Conservation (phyloP, 2,329 filamentous ascomycete species). For the Lizonia empirigonia region DNA sequence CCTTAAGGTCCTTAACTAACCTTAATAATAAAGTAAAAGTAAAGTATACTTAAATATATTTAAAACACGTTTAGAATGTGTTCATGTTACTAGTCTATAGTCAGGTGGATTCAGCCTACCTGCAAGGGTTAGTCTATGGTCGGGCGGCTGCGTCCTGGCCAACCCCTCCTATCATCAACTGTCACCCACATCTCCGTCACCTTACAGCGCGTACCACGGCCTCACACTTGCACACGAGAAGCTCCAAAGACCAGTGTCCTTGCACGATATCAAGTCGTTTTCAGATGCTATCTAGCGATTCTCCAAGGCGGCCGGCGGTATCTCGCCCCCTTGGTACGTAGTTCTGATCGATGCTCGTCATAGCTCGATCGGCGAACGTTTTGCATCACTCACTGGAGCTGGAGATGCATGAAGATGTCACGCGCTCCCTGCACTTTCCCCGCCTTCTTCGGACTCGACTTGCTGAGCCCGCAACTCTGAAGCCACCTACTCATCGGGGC, state of each 20-base stretch:
- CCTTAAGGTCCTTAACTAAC: too few relatives aligned
- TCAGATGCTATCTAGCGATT: not conserved
- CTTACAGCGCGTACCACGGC: conserved; percentile 5
- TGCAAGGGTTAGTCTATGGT: too few relatives aligned
- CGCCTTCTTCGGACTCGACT: conserved; percentile 33
- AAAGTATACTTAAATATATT: too few relatives aligned
- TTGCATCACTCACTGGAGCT: conserved; percentile 37
- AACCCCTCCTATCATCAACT: conserved; percentile 4
- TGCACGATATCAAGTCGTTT: not conserved
- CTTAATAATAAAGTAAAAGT: too few relatives aligned
- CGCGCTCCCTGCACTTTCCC: conserved; percentile 40
- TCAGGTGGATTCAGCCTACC: too few relatives aligned
- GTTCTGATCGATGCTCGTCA: conserved; percentile 18
- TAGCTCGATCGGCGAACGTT: conserved; percentile 31
- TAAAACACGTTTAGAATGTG: too few relatives aligned
- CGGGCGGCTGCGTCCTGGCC: too few relatives aligned
- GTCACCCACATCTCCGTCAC: conserved; percentile 8
- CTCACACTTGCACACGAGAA: conserved; percentile 1
- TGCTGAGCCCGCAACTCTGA: conserved; percentile 40
- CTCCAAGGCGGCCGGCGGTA: not conserved
- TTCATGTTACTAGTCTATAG: too few relatives aligned
- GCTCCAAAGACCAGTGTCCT: not conserved
- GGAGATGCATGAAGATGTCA: conserved; percentile 39
- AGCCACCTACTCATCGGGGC: conserved; percentile 43
- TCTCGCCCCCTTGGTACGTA: conserved; percentile 3